Base-by-base conservation (phyloP, 1,284 basidiomycete species). In the Malassezia obtusa region DNA sequence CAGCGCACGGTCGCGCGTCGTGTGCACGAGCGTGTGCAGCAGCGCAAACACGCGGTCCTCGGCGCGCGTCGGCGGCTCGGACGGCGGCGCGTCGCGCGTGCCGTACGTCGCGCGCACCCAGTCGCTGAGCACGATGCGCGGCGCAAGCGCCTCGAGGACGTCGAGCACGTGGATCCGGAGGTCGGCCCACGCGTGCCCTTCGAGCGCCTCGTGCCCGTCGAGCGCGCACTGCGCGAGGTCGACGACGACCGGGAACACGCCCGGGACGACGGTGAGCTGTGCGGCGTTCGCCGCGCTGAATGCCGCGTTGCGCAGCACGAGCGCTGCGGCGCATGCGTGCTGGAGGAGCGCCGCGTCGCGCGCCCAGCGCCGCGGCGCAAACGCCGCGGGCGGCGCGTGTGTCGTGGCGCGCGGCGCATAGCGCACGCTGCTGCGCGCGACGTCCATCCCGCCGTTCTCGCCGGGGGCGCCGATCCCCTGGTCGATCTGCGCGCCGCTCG, bases 161-260 rank as follows among this genome's bases (percentile, higher is more conserved):
- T 70, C 69, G 32, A 72, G 62, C 41, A 65, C 55, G 49, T 72
- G 60, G 19, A 62, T 49, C n/a, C 62, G 65, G 17, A 70, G 45
- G 49, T 72, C 69, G 32, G 47, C 30, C 57, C 58, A 68, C 21
- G 57, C 60, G 22, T 62, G 52, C 37, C 25, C n/a, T 4, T 6
- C 22, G 19, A 31, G 32, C 48, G 17, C 25, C 17, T 1, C 24
- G 25, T 17, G 36, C 31, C 22, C 19, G 4, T 24, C 30, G 32
- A 45, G 17, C 26, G 30, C 19, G 10, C 28, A n/a, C 9, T 33
- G 36, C 28, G n/a, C 28, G 12, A 19, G 15, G 9, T 24, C 25
- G 11, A 11, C 28, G 2, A 56, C 26, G 26, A 46, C 14, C 11
- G 41, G 35, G 11, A 50, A 32, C n/a, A 56, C 30, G 28, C 35